Base-by-base conservation (phyloP, 129 eudicot genomes). In the Apium graveolens region DNA sequence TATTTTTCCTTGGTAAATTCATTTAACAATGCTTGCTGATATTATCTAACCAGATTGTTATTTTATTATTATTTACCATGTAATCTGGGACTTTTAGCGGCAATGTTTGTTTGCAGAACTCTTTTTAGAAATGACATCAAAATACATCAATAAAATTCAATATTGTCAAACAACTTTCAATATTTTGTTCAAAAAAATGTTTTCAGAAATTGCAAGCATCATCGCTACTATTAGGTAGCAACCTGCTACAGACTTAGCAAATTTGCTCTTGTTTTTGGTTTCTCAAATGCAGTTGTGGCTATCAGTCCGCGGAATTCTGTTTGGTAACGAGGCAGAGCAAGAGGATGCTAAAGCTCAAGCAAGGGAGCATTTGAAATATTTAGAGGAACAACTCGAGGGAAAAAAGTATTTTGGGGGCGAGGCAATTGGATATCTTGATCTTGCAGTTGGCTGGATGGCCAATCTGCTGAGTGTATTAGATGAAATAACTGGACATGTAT, bases 331-430 rank as follows among this genome's bases (percentile, higher is more conserved):
- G 48, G 66, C 86, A 45, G 85, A 82, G 74, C 90, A 78, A 75
- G 88, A 84, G 27, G 83, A 86, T 43, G 86, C 86, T 11, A 71
- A 63, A 11, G 80, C 8, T 42, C 35, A 53, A 27, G 85, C 83
- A 14, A 24, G 34, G 16, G 76, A 76, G 48, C 75, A 84, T 77
- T 80, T 88, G 55, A 80, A 83, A 76, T 38, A 81, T 20, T 48
- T 90, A 0, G 92, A 88, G 79, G 80, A 84, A 45, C 82, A 77
- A 31, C 85, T 88, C 1, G 45, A 81, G 11, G 92, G 84, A 35
- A 88, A 88, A 79, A 84, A 82, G 79, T 90, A 78, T 83, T 88
- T 90, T 17, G 82, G 84, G 1, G 96, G 96, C 45, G 83, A 86
- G 41, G 80, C 70, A 39, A 77, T 86, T 26, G 91, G 91, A 38